These are phyloP conservation scores for Dissophora ornata DNA, from an alignment of 192 early-diverging fungal genomes.

Conservation along the genomic window DNA sequence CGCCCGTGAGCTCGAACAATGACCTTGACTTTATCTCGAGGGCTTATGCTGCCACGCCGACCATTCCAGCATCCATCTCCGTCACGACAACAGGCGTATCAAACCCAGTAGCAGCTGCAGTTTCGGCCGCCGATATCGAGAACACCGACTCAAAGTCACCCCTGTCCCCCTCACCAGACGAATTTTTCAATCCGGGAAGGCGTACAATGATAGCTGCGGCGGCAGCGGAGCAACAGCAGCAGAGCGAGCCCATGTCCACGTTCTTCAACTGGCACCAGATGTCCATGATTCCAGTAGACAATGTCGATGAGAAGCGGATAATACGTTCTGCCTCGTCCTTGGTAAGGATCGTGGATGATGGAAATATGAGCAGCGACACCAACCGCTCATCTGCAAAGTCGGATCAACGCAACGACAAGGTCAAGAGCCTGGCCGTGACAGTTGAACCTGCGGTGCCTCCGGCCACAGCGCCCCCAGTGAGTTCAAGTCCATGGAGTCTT, in stretches of 20 bases:
- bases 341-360: constrained; percentile 1
- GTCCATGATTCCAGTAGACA: background rate
- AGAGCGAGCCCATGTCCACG: constrained; percentile 8
- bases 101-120: background rate
- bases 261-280: constrained; percentile 20
- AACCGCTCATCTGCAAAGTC: background rate
- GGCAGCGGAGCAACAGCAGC: constrained; percentile 8
- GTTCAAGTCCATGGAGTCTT: too few species aligned
- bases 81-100: background rate
- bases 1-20: background rate
- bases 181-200: constrained; percentile 20
- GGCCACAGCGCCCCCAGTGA: too few species aligned
- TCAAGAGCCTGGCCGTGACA: constrained; percentile 17
- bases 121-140: background rate
- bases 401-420: constrained; percentile 2
- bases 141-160: background rate
- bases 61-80: background rate
- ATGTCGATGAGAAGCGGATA: background rate
- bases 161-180: constrained; percentile 2
- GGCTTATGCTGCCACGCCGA: background rate
- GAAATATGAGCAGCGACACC: background rate
- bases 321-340: background rate
- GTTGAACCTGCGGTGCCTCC: constrained; percentile 12
- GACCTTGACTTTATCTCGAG: background rate
- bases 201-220: constrained; percentile 4